Conservation (phyloP, 1,284 basidiomycete species). For the Phenoliferia sp. region DNA sequence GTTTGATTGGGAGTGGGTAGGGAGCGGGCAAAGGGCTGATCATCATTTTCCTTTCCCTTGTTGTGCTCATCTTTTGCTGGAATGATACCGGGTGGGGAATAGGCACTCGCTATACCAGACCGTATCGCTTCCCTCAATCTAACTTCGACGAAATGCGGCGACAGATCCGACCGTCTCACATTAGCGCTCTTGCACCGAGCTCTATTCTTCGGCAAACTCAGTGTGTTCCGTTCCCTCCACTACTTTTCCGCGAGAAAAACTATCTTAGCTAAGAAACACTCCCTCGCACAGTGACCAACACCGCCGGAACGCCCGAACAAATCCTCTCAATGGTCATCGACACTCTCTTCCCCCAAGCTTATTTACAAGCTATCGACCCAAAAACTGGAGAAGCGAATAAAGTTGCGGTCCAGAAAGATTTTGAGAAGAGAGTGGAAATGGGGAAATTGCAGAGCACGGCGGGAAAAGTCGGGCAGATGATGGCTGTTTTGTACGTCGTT, state of each 20-base stretch:
- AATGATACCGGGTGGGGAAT: neutral
- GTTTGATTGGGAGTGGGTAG: no score
- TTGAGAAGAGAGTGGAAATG: conserved; percentile 53
- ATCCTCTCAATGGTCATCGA: conserved; percentile 49
- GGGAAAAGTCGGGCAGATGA: conserved; percentile 70
- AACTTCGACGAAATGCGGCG: conserved; percentile 64
- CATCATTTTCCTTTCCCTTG: conserved; percentile 40
- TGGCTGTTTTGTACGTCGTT: conserved; percentile 50
- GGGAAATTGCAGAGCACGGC: conserved; percentile 58
- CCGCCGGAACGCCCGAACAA: neutral
- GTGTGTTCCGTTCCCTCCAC: no score
- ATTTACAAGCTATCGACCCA: conserved; percentile 45
- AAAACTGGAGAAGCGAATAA: conserved; percentile 11
- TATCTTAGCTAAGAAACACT: no score
- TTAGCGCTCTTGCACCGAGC: neutral
- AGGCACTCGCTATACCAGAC: conserved; percentile 61
- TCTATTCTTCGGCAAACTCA: neutral
- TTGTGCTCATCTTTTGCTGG: neutral
- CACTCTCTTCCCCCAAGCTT: conserved; percentile 59
- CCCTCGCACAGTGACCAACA: neutral
- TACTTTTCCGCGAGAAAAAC: no score
- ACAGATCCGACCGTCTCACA: conserved; percentile 7
- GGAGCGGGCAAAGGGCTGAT: neutral
- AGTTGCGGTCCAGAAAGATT: conserved; percentile 40
- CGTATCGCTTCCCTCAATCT: conserved; percentile 64